phyloP scores from a whole-genome alignment of 371 early-diverging fungal species.

The Catenaria anguillulae region DNA sequence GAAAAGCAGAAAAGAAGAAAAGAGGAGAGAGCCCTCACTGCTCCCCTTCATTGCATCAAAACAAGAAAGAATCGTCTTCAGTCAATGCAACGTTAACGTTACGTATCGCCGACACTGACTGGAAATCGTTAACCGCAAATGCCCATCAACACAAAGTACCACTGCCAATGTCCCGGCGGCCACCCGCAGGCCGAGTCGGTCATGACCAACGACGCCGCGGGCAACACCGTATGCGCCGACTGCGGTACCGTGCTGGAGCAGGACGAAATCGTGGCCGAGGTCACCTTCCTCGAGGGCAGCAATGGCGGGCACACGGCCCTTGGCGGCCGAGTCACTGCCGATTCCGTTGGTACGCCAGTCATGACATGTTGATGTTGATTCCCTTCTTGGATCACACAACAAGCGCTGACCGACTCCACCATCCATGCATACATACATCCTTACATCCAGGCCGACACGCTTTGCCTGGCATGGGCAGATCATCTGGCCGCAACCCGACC shows the following conservation, averaged over 20 bases:
- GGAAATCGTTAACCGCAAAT: no score
- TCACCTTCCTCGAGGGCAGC: constrained; percentile 78
- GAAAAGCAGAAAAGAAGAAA: no score
- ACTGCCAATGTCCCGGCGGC: constrained; percentile 9
- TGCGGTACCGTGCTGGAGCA: constrained; percentile 78
- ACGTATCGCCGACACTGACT: no score
- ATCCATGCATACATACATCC: neutral
- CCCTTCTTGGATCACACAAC: neutral
- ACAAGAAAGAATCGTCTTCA: no score
- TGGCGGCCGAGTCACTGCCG: constrained; percentile 54
- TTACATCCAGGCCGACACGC: neutral
- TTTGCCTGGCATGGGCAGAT: no score
- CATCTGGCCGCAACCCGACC: neutral
- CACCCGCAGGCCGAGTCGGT: neutral
- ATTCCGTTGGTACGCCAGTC: no score
- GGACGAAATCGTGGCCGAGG: constrained; percentile 84
- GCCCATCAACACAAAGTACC: neutral
- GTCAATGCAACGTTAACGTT: no score
- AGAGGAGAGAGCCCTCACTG: no score
- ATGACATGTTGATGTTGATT: no score
- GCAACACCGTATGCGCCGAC: constrained; percentile 26
- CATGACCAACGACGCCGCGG: no score
- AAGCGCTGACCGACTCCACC: no score
- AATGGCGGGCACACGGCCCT: constrained; percentile 72
- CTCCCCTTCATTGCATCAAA: no score